phyloP scores from a whole-genome alignment of 2,329 filamentous ascomycete species.

The Botrytis sinoallii region DNA sequence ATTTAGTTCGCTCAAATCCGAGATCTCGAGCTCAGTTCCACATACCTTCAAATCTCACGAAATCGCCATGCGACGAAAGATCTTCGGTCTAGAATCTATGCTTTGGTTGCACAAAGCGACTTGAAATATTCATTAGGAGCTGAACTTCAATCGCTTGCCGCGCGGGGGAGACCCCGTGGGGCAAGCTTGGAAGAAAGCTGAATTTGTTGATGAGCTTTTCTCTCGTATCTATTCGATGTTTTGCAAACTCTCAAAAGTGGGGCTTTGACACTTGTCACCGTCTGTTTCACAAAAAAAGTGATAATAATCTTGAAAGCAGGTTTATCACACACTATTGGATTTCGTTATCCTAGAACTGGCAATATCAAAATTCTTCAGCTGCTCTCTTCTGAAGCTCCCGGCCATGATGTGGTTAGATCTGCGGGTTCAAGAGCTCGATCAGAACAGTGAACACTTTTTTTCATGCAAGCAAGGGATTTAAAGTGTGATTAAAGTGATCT shows the following conservation, averaged over 20 bases:
- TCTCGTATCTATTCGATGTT: not conserved
- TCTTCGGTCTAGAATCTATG: not conserved
- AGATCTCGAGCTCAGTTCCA: not conserved
- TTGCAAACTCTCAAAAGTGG: not conserved
- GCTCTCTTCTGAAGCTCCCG: not conserved
- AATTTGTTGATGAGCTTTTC: not conserved
- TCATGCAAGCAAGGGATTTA: too few species aligned
- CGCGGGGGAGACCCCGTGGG: not conserved
- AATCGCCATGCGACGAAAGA: not conserved
- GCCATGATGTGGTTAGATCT: not conserved
- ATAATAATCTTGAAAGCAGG: not conserved
- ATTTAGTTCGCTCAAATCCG: not conserved
- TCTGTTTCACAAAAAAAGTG: not conserved
- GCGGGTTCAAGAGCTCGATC: not conserved
- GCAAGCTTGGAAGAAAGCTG: not conserved
- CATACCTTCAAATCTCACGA: not conserved
- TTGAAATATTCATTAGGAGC: not conserved
- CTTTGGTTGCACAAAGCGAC: not conserved
- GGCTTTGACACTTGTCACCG: not conserved
- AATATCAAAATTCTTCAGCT: not conserved
- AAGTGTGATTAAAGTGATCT: too few species aligned
- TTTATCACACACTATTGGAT: not conserved
- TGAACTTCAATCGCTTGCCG: not conserved
- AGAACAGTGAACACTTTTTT: too few species aligned
- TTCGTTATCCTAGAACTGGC: not conserved